Conservation (phyloP, 352 stramenopile species). For the Pythium dissimile region DNA sequence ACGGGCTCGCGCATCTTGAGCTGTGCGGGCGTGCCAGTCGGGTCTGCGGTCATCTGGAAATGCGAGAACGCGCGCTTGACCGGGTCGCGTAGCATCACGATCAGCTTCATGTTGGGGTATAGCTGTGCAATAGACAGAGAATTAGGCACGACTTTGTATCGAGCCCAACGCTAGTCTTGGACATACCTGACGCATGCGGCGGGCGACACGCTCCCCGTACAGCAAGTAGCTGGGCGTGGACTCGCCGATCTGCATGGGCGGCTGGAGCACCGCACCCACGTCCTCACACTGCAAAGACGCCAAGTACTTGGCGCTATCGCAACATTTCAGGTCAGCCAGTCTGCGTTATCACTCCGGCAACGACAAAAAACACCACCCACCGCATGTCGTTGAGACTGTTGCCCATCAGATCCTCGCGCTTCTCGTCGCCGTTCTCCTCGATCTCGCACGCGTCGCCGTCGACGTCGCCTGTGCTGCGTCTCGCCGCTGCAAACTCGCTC, state of each 20-base stretch:
- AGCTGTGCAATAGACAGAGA: slow-evolving; percentile 10
- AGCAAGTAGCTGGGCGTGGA: slow-evolving; percentile 84
- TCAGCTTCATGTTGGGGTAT: slow-evolving; percentile 62
- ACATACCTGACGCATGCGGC: slow-evolving; percentile 34
- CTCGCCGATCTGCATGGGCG: slow-evolving; percentile 84
- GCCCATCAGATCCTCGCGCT: slow-evolving; percentile 12
- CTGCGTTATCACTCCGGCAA: not conserved
- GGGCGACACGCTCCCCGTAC: slow-evolving; percentile 45
- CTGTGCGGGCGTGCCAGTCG: slow-evolving; percentile 72
- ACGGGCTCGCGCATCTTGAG: slow-evolving; percentile 72
- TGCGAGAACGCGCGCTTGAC: slow-evolving; percentile 90
- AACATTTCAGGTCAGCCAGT: not conserved
- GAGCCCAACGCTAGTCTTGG: not conserved
- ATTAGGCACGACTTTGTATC: too few species aligned
- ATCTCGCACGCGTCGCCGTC: not conserved
- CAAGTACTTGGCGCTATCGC: slow-evolving; percentile 49
- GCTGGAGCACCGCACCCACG: slow-evolving; percentile 24
- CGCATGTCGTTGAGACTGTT: slow-evolving; percentile 44
- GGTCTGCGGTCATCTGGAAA: slow-evolving; percentile 92
- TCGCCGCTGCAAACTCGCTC: slow-evolving; percentile 14
- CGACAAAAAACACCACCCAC: slow-evolving; percentile 14
- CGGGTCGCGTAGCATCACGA: slow-evolving; percentile 93
- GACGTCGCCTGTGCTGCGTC: not conserved
- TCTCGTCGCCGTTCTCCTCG: not conserved
- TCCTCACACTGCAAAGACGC: slow-evolving; percentile 38